Base-by-base conservation (phyloP, 179 eudicot species). In the Actinidia chinensis region DNA sequence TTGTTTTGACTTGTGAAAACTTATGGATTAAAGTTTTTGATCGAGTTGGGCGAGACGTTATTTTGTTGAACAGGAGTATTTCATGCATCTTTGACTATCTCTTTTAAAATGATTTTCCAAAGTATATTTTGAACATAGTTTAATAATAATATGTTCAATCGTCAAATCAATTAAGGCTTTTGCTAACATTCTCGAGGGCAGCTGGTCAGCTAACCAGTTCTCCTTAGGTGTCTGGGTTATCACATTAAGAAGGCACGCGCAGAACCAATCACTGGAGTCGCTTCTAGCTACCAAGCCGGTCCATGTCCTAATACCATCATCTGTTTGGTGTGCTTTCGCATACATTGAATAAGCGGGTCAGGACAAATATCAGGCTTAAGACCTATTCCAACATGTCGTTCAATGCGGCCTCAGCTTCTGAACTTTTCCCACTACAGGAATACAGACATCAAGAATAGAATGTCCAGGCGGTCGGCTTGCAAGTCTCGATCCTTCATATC, bases 331-430 rank as follows among this genome's bases (percentile, higher is more conserved):
- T 44, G 97, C 93, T 88, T 93, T 95, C 55, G 98, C 99, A 73
- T 95, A 95, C 97, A 92, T 74, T 91, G 97, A 56, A 95, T 81
- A 54, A 95, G 85, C 17, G 99, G 56, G 99, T 95, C 18, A 88
- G 78, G 52, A 91, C 84, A 84, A 88, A 95, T 85, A 79, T 85
- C 91, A 76, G 95, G 94, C 84, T 91, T n/a, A 80, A 89, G 88
- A 69, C 98, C 99, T 42, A 91, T 87, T 82, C 93, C 52, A 85
- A 43, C n/a, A 95, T 93, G 79, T 90, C 95, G 65, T 80, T 75
- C n/a, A 95, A 33, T 68, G 84, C 80, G 23, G 86, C 76, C 86
- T 95, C 99, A n/a, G 93, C 98, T 71, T 90, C 90, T 11, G 74
- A 84, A 44, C 90, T 98, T 75, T 83, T 87, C 51, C 95, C 97